These are phyloP conservation scores for Aspergillus sp. DNA, from an alignment of 2,329 filamentous ascomycete species.

Conservation along the genomic window DNA sequence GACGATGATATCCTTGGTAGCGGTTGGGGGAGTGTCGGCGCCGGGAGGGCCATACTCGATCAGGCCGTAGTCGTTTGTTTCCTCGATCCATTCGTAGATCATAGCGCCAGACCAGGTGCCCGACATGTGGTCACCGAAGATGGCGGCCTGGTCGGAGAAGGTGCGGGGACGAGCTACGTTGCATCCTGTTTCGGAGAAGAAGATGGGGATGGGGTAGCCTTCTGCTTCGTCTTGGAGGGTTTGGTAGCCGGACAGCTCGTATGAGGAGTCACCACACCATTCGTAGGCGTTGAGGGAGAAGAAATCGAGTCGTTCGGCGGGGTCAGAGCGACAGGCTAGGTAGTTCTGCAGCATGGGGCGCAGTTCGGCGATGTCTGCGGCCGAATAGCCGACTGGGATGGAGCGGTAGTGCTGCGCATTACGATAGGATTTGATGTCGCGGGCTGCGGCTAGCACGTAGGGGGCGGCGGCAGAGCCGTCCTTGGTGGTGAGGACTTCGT, in stretches of 20 bases:
- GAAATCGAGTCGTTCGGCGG: conserved; percentile 72
- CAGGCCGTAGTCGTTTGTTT: conserved; percentile 79
- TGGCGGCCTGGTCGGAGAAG: conserved; percentile 68
- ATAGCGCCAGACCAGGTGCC: conserved; percentile 73
- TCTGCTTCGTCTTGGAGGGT: conserved; percentile 67
- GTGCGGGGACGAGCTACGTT: conserved; percentile 54
- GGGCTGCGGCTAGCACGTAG: conserved; percentile 77
- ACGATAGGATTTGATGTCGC: conserved; percentile 81
- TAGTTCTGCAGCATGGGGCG: conserved; percentile 70
- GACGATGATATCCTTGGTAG: conserved; percentile 50
- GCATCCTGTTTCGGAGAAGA: conserved; percentile 88
- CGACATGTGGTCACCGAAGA: conserved; percentile 74
- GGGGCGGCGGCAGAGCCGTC: conserved; percentile 67
- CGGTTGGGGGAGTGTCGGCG: conserved; percentile 53
- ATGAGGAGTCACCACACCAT: conserved; percentile 65
- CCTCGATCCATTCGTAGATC: conserved; percentile 88
- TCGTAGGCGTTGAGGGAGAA: conserved; percentile 85
- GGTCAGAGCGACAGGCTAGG: conserved; percentile 73
- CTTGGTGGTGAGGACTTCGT: conserved; percentile 67
- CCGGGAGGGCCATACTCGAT: conserved; percentile 70
- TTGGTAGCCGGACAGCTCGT: conserved; percentile 67
- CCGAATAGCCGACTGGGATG: conserved; percentile 84
- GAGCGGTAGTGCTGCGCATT: conserved; percentile 73
- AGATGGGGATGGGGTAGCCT: conserved; percentile 78
- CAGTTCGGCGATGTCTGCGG: conserved; percentile 75